phyloP scores from a whole-genome alignment of 1,284 basidiomycete genomes.

The Peniophora sp. region DNA sequence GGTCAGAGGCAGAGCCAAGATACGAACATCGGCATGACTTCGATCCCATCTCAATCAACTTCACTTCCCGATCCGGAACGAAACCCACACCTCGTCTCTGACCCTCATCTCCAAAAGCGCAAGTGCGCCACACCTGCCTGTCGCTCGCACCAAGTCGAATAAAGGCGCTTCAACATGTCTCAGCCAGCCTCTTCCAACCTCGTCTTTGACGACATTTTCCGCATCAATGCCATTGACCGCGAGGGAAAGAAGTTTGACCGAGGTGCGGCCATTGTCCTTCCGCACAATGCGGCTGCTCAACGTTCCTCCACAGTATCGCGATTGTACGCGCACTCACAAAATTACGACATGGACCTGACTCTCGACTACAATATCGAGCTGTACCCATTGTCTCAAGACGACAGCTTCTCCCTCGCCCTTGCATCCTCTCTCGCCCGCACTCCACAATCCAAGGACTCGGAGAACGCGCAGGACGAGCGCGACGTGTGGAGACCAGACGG shows the following conservation, averaged over 20 bases:
- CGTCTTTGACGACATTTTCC: constrained; percentile 88
- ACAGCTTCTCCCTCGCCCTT: constrained; percentile 81
- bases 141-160: too few relatives aligned
- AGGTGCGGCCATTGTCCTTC: constrained; percentile 44
- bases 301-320: constrained; percentile 61
- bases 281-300: constrained; percentile 1
- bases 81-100: too few relatives aligned
- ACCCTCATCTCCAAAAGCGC: too few relatives aligned
- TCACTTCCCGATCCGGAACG: too few relatives aligned
- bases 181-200: constrained; percentile 50
- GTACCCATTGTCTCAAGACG: constrained; percentile 61
- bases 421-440: constrained; percentile 74
- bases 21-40: too few relatives aligned
- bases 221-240: constrained; percentile 76
- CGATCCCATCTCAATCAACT: too few relatives aligned
- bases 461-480: constrained; percentile 43
- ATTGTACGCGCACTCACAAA: constrained; percentile 76
- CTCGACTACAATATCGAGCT: constrained; percentile 90
- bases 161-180: neutral
- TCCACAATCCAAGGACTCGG: constrained; percentile 29
- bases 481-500: constrained; percentile 87
- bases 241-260: constrained; percentile 97
- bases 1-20: too few relatives aligned
- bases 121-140: too few relatives aligned
- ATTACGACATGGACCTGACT: constrained; percentile 84